These are phyloP conservation scores for Fusarium tanahbumbuense DNA, from an alignment of 2,329 filamentous ascomycete genomes.

Conservation along the genomic window DNA sequence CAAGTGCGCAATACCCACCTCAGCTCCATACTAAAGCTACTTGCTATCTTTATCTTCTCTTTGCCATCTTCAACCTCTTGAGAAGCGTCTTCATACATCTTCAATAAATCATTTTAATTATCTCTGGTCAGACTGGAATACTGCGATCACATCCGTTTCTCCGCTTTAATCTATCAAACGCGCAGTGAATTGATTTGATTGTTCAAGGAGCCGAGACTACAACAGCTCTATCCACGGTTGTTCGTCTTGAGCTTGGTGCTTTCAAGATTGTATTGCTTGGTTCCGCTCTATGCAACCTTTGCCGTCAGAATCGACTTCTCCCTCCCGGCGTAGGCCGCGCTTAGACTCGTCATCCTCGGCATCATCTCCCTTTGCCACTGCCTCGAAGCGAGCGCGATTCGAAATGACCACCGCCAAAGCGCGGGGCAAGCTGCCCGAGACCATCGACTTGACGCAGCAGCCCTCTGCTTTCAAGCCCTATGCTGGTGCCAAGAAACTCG, in stretches of 20 bases:
- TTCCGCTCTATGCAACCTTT: constrained; percentile 51
- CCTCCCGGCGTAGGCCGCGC: constrained; percentile 55
- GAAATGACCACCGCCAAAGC: constrained; percentile 54
- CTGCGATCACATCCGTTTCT: background rate
- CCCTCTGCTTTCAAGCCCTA: constrained; percentile 74
- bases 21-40: background rate
- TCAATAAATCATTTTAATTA: background rate
- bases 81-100: background rate
- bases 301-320: constrained; percentile 46
- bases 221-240: constrained; percentile 45
- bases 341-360: constrained; percentile 51
- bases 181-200: constrained; percentile 22
- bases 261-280: constrained; percentile 1
- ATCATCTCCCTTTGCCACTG: constrained; percentile 40
- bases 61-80: constrained; percentile 5
- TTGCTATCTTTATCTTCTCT: constrained; percentile 1
- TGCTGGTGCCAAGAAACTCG: constrained; percentile 82
- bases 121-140: background rate
- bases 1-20: constrained; percentile 10
- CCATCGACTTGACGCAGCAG: constrained; percentile 50
- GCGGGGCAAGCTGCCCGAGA: constrained; percentile 56
- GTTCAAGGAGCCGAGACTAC: constrained; percentile 42
- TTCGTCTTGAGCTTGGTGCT: constrained; percentile 42
- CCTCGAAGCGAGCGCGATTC: constrained; percentile 51
- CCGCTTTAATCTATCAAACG: constrained; percentile 6